Evolutionary conservation across 148 eudicot species (phyloP), one percentile per base, ranked within the genome.

Genomic region (Rhododendron griersonianum): DNA sequence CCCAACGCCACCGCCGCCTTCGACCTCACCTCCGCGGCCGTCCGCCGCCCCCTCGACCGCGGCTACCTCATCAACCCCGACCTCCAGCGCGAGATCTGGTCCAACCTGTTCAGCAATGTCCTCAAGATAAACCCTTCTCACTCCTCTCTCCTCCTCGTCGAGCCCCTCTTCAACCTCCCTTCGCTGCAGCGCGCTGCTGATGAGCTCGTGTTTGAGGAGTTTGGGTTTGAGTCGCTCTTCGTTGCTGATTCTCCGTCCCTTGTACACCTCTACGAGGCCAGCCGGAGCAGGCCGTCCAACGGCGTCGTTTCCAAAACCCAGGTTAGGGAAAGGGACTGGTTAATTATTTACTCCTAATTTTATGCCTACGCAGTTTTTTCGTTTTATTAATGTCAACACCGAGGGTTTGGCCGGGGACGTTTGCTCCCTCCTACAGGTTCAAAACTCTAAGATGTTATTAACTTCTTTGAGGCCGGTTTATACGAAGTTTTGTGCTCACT

Each of bases 41-140:
- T 93, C 87, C 98, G 98, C 80, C 96, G 99, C 81, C 98, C 98
- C 55, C 78, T 89, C 83, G 98, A 95, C 92, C 95, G 98, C 57
- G 99, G 99, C 69, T 90, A 95, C 91, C 93, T 97, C 76, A 90
- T 90, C 25, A 93, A 97, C 91, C 94, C 95, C 13, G 98, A 95
- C 75, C 95, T 97, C 81, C 94, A 97, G 80, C 91, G 93, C 83
- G 88, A 92, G 83, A 89, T 97, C 82, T 97, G 98, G 98, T 33
- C 94, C 85, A 98, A 96, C 92, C 91, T 94, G 88, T 93, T 96
- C 91, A 47, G 83, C 39, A 35, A 88, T 50, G 92, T 91, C 78
- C 90, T 86, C 84, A 83, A 86, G 14, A 69, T 91, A 80, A 73
- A 84, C 33, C 93, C 93, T 1, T 39, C 88, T 0, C 6, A 18